Conservation (phyloP, 345 rosid genomes). For the Aethionema arabicum region DNA sequence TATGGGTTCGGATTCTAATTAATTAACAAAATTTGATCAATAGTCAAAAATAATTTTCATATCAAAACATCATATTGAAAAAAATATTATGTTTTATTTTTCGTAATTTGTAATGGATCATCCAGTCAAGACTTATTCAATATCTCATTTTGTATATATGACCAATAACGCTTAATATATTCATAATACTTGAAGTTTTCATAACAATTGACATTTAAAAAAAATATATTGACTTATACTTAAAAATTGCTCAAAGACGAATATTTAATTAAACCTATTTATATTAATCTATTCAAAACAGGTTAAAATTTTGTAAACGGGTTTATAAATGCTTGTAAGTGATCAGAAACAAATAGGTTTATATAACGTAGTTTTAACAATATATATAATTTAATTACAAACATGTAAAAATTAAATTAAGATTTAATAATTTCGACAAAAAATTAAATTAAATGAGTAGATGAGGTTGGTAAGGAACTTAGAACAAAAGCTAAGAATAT, state of each 20-base stretch:
- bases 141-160: not conserved
- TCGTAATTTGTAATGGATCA: not conserved
- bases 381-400: too few species aligned
- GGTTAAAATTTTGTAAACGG: not conserved
- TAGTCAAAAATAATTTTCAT: not conserved
- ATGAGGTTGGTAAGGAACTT: constrained; percentile 7
- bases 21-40: not conserved
- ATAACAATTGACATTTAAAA: constrained; percentile 9
- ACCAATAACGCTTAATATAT: constrained; percentile 7
- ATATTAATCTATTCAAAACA: not conserved
- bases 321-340: not conserved
- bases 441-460: not conserved
- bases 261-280: not conserved
- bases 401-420: too few species aligned
- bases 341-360: too few species aligned
- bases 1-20: not conserved
- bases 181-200: not conserved
- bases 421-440: too few species aligned
- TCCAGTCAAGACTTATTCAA: not conserved
- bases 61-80: not conserved
- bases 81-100: not conserved
- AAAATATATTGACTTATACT: not conserved
- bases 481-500: constrained; percentile 8
- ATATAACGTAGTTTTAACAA: too few species aligned
- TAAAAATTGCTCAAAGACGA: not conserved